Evolutionary conservation across 2,329 filamentous ascomycete species (phyloP), one percentile per base, ranked within the genome.

Genomic region (Didymella arachidicola): DNA sequence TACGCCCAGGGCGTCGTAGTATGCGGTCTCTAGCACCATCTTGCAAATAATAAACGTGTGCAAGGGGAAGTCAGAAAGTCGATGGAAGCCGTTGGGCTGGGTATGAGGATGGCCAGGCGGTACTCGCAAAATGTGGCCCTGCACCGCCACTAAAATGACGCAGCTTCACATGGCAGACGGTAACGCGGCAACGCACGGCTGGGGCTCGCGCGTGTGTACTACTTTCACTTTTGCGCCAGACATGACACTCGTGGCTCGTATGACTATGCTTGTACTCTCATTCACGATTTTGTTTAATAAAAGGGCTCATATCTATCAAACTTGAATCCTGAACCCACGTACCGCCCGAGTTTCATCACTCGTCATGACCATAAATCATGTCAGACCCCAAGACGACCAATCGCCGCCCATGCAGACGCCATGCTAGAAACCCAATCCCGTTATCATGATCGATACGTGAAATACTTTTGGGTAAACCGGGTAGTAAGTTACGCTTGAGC

Each of bases 1-100:
- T 72, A 97, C 93, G 73, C 90, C 91, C 38, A 97, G 84, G 69
- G 87, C 87, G 79, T 97, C 93, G 79, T 96, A 96, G 80, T 96
- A 96, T 69, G 87, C 82, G 58, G 92, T 96, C 78, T 96, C 92
- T 71, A 90, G 90, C 70, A 95, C 92, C 92, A 96, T 96, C 10
- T 54, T 59, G 19, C 34, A 30, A 50, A 42, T 4, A 42, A 51
- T 27, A 27, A 19, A 47, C 38, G 58, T 45, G 55, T 10, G 49
- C 22, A 54, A 44, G 47, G 45, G 53, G 45, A 30, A 43, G 50
- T 51, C 43, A 55, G 61, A 56, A 55, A 57, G 60, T 61, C 56
- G 56, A 55, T 54, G 56, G 56, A 41, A 41, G 26, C 74, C 51
- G 59, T 59, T 54, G 45, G 36, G 39, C 44, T 57, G 30, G 41